Evolutionary conservation across 2,329 filamentous ascomycete genomes (phyloP).

Genomic region (Herpotrichia juniperi): DNA sequence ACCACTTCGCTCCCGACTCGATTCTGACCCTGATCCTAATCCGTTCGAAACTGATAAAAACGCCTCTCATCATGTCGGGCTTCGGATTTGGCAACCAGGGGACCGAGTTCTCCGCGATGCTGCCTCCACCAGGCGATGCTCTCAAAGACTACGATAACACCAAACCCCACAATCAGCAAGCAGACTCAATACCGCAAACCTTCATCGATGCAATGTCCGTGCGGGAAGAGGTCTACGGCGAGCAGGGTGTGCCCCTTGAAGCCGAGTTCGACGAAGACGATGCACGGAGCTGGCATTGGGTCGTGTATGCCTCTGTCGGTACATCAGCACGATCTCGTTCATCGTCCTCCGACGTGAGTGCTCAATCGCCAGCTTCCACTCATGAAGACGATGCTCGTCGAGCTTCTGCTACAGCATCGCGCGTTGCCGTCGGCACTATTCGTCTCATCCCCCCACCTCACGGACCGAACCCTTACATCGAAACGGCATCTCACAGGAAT

Average conservation of each 20-base stretch:
- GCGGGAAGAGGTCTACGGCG: slow-evolving; percentile 63
- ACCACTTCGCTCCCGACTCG: background rate
- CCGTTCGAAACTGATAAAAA: background rate
- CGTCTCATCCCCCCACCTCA: slow-evolving; percentile 85
- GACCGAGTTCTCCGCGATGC: slow-evolving; percentile 48
- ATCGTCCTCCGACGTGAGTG: slow-evolving; percentile 16
- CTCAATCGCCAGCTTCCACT: slow-evolving; percentile 43
- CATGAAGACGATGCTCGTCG: slow-evolving; percentile 43
- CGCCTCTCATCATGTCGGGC: slow-evolving; percentile 12
- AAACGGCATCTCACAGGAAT: slow-evolving; percentile 17
- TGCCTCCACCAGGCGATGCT: slow-evolving; percentile 41
- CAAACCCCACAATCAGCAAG: slow-evolving; percentile 39
- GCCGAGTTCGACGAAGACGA: slow-evolving; percentile 86
- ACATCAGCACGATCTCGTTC: slow-evolving; percentile 31
- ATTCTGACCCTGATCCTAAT: background rate
- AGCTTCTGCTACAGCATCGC: slow-evolving; percentile 46
- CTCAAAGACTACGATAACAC: slow-evolving; percentile 46
- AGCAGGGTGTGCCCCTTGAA: slow-evolving; percentile 63
- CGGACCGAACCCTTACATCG: slow-evolving; percentile 62
- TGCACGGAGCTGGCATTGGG: slow-evolving; percentile 80
- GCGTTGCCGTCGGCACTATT: slow-evolving; percentile 73
- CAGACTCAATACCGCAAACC: slow-evolving; percentile 46
- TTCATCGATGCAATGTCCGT: slow-evolving; percentile 64
- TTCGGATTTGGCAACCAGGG: slow-evolving; percentile 22
- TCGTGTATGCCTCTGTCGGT: slow-evolving; percentile 73